Evolutionary conservation across 2,329 filamentous ascomycete species (phyloP), one percentile per base, ranked within the genome.

Genomic region (Exophiala aquamarina): DNA sequence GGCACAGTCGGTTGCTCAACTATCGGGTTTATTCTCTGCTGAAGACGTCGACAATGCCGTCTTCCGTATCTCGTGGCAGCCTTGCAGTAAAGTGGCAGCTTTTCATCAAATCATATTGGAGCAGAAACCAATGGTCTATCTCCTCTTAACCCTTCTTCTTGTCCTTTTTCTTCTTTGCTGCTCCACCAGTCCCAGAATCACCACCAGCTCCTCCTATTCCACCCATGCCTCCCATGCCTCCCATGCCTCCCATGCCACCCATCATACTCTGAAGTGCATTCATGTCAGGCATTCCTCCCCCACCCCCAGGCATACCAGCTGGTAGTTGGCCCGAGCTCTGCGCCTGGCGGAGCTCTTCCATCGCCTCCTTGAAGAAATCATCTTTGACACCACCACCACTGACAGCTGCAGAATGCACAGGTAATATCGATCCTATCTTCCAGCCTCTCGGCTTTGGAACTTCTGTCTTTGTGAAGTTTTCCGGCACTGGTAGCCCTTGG

Each of bases 311-410:
- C 71, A 80, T 78, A 5, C 73, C 73, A 49, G 78, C 74, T 4
- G 68, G 67, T 60, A 73, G 65, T 11, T 56, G 52, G 14, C 55
- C 55, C 59, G 58, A 41, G 4, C 69, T 69, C 49, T 64, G 62
- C 56, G 70, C 65, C 57, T 72, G 73, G 56, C 78, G 75, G 89
- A 97, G 95, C 72, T 94, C 89, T 62, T 83, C 85, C 91, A 97
- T 95, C 77, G 96, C 95, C 59, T 96, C 91, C 74, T 93, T 89
- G 63, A 97, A 83, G 52, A 96, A 82, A 63, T 97, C 95, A 68
- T 98, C 93, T 53, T 83, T 91, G 9, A 97, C 89, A 28, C 93
- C 93, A 9, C 93, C 93, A 7, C 93, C 93, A 44, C 87, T 93
- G 70, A 97, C 79, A 14, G 90, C 93, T 1, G 91, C 84, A 54